These are phyloP conservation scores for Pittosporum tobira DNA, from an alignment of 129 eudicot genomes.

Conservation along the genomic window DNA sequence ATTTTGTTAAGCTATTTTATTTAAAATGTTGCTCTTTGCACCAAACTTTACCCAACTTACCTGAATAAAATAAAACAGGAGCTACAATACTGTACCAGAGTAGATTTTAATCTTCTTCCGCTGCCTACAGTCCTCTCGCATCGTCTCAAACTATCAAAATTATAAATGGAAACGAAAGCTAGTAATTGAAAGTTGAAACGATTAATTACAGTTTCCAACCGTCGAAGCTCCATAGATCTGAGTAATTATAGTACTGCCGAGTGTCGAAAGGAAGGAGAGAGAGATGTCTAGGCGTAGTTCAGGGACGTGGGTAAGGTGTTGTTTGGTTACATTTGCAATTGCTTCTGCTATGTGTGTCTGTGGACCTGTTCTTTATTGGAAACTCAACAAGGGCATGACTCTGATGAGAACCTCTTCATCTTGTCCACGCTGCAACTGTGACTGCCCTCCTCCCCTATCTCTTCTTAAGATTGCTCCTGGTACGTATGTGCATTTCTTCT, in stretches of 20 bases:
- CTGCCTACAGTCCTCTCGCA: too few relatives aligned
- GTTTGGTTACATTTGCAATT: slow-evolving; percentile 39
- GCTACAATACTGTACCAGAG: too few relatives aligned
- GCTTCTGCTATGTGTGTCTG: slow-evolving; percentile 39
- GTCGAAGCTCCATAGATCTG: too few relatives aligned
- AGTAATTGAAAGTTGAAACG: too few relatives aligned
- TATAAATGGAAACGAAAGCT: too few relatives aligned
- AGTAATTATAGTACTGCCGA: not conserved
- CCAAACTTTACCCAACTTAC: too few relatives aligned
- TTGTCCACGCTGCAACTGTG: slow-evolving; percentile 37
- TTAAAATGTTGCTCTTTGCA: too few relatives aligned
- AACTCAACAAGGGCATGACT: slow-evolving; percentile 21
- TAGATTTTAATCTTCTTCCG: too few relatives aligned
- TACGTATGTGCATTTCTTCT: not conserved
- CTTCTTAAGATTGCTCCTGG: slow-evolving; percentile 45
- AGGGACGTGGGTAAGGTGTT: slow-evolving; percentile 23
- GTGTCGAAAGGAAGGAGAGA: not conserved
- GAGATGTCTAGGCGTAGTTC: slow-evolving; percentile 17
- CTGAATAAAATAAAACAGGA: too few relatives aligned
- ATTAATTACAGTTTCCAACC: too few relatives aligned
- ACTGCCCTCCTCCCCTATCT: slow-evolving; percentile 53
- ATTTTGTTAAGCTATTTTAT: too few relatives aligned
- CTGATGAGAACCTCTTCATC: slow-evolving; percentile 9
- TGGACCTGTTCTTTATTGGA: slow-evolving; percentile 44
- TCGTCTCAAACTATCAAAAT: too few relatives aligned